Percentiles rank a stretch among this genome's conserved stretches.
These are phyloP conservation scores for Diutina pseudorugosa DNA, from an alignment of 1,139 yeast species.

Conservation along the genomic window DNA sequence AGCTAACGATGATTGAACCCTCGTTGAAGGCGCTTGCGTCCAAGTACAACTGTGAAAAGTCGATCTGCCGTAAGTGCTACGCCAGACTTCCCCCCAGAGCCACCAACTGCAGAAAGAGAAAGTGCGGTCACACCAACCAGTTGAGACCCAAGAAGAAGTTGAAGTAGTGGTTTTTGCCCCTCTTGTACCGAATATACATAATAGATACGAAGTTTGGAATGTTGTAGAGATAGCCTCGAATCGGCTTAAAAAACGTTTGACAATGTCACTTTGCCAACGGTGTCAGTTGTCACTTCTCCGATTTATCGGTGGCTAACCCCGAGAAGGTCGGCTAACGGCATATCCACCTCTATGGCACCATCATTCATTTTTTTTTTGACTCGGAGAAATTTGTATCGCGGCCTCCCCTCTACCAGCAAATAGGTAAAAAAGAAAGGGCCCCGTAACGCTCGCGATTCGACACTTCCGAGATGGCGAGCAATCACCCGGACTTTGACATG, in stretches of 20 bases:
- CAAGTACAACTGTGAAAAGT: constrained; percentile 98
- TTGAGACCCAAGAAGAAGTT: constrained; percentile 99
- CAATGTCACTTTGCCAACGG: too few species aligned
- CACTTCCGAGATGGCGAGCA: not conserved
- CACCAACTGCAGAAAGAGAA: constrained; percentile 99
- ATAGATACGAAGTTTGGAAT: not conserved
- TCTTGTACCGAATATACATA: constrained; percentile 2
- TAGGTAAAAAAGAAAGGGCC: too few species aligned
- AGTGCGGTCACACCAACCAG: constrained; percentile 99
- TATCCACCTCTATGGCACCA: too few species aligned
- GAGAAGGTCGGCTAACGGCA: too few species aligned
- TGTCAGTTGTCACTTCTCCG: too few species aligned
- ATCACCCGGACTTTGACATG: not conserved
- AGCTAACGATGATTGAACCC: constrained; percentile 76
- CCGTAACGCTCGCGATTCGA: not conserved
- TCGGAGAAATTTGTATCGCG: too few species aligned
- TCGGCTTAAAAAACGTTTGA: too few species aligned
- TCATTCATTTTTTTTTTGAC: too few species aligned
- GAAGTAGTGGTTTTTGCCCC: constrained; percentile 40
- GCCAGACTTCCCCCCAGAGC: constrained; percentile 99
- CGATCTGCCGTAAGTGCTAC: constrained; percentile 99
- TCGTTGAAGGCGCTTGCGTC: constrained; percentile 98
- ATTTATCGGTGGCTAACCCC: too few species aligned
- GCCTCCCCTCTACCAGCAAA: too few species aligned
- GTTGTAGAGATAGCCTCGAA: too few species aligned